Evolutionary conservation across 1,284 basidiomycete species (phyloP), one percentile per base, ranked within the genome.

Genomic region (Cutaneotrichosporon mucoides): DNA sequence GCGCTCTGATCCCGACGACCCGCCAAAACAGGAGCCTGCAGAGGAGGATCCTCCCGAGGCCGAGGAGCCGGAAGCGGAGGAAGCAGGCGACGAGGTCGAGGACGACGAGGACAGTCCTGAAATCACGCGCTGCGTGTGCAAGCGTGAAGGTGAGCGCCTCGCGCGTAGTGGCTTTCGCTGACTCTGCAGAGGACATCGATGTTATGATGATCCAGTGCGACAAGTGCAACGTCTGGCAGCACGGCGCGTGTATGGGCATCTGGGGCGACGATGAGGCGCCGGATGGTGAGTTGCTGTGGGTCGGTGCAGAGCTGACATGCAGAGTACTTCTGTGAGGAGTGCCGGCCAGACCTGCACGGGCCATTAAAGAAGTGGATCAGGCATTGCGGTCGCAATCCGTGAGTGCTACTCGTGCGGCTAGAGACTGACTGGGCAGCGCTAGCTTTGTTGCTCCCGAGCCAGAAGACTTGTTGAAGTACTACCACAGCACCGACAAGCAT

Each of bases 191-290:
- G 85, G 83, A 84, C 78, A 88, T 90, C 72, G 89, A 89, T 71
- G 86, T 87, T 68, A 84, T 87, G 66, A 97, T 98, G 92, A 92
- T 97, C 54, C 90, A 94, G 77, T 99, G 95, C 80, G 95, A 99
- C 80, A 88, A 84, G 56, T 99, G 95, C 82, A 90, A 92, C 72
- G 91, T 92, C 63, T 99, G 95, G 95, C 95, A 99, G 79, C 95
- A 99, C 77, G 94, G 94, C 15, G 84, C 88, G 37, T 99, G 95
- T 79, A 93, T 99, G 86, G 95, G 95, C 52, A 91, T 91, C 76
- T 85, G 88, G 73, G 86, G 85, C 45, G 90, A 93, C 74, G 88
- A 89, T 62, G 87, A 88, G 69, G 84, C 90, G 37, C 87, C 87
- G 58, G 84, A 89, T 68, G 86, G 86, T 72, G 83, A 86, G 78